Evolutionary conservation across 768 basidiomycete species (phyloP).

Genomic region (Vishniacozyma victoriae): DNA sequence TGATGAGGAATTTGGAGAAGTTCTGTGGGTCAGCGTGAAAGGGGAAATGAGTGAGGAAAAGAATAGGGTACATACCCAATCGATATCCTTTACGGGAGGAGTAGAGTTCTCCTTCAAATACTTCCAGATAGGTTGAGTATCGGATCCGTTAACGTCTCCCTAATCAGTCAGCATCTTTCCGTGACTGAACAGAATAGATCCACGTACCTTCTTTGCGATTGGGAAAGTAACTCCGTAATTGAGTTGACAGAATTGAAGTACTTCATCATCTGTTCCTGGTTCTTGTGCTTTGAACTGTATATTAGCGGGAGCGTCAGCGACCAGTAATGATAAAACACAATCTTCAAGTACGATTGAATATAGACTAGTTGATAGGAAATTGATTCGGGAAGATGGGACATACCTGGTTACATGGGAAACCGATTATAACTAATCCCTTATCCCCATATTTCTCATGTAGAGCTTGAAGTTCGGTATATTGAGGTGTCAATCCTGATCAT

Average conservation of each 20-base stretch:
- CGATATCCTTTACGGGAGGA: slow-evolving; percentile 41
- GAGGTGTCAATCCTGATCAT: slow-evolving; percentile 38
- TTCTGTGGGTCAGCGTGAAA: slow-evolving; percentile 19
- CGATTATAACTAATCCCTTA: slow-evolving; percentile 43
- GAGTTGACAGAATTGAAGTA: slow-evolving; percentile 43
- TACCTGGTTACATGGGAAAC: slow-evolving; percentile 47
- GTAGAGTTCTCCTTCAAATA: slow-evolving; percentile 39
- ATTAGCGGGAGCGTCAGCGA: background rate
- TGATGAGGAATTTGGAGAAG: slow-evolving; percentile 44
- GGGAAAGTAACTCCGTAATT: slow-evolving; percentile 48
- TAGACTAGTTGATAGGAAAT: background rate
- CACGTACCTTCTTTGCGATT: slow-evolving; percentile 41
- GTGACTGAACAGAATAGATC: background rate
- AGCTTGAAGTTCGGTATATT: slow-evolving; percentile 45
- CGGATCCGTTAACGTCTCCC: slow-evolving; percentile 47
- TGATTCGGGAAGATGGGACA: too few species aligned
- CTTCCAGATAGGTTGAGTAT: slow-evolving; percentile 46
- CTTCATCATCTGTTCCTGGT: slow-evolving; percentile 45
- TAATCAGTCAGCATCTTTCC: background rate
- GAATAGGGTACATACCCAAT: slow-evolving; percentile 34
- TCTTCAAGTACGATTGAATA: background rate
- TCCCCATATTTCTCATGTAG: slow-evolving; percentile 42
- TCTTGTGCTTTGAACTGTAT: slow-evolving; percentile 45
- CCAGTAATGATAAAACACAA: too few species aligned
- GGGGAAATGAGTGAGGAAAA: background rate